Evolutionary conservation across 257 asterid genomes (phyloP).

Genomic region (Knoxia roxburghii): DNA sequence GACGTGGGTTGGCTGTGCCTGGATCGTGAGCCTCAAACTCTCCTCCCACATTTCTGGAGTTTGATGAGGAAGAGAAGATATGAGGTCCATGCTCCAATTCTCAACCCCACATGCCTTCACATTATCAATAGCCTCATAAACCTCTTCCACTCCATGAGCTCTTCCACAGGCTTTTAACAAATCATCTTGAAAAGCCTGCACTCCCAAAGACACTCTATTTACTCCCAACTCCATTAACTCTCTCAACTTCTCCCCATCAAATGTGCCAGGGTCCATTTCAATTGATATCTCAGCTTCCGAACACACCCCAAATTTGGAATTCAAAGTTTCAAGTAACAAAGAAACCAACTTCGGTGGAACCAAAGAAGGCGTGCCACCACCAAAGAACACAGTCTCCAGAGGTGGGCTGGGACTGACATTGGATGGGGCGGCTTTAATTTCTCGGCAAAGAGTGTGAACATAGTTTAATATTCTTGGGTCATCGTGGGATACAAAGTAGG

Average conservation of each 20-base stretch:
- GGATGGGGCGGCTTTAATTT: slow-evolving; percentile 54
- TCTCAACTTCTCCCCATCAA: slow-evolving; percentile 46
- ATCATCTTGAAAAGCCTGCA: slow-evolving; percentile 83
- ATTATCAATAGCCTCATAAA: slow-evolving; percentile 70
- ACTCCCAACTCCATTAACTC: slow-evolving; percentile 62
- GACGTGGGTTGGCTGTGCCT: slow-evolving; percentile 65
- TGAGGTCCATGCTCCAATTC: slow-evolving; percentile 92
- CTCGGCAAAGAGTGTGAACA: slow-evolving; percentile 57
- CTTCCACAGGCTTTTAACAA: slow-evolving; percentile 87
- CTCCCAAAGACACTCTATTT: slow-evolving; percentile 90
- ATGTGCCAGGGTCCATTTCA: slow-evolving; percentile 99
- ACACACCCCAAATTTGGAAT: slow-evolving; percentile 53
- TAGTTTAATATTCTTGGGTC: slow-evolving; percentile 73
- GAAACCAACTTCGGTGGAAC: slow-evolving; percentile 73
- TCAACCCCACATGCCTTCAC: slow-evolving; percentile 52
- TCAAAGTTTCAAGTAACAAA: slow-evolving; percentile 46
- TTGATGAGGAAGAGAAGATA: slow-evolving; percentile 88
- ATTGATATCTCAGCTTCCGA: slow-evolving; percentile 82
- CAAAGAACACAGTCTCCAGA: slow-evolving; percentile 82
- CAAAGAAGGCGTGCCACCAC: slow-evolving; percentile 95
- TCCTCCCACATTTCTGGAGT: slow-evolving; percentile 80
- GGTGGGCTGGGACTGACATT: slow-evolving; percentile 40
- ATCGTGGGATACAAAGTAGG: slow-evolving; percentile 32
- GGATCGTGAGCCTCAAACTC: slow-evolving; percentile 62
- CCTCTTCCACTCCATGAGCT: slow-evolving; percentile 74